Base-by-base conservation (phyloP, 2,329 filamentous ascomycete species). In the Cercospora sp. region DNA sequence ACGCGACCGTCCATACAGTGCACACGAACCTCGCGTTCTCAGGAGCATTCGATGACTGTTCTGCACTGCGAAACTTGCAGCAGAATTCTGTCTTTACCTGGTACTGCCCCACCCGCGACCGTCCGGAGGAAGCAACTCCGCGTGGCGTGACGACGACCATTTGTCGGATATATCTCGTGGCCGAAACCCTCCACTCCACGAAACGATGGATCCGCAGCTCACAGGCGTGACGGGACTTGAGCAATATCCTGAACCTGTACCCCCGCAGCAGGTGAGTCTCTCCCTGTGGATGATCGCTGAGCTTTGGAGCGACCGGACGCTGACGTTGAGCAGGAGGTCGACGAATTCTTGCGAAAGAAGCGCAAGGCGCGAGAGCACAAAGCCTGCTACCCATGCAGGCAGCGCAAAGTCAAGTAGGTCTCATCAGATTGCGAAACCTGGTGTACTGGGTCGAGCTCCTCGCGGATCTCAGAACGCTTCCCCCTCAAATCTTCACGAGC, bases 301-400 rank as follows among this genome's bases (percentile, higher is more conserved):
- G 59, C 20, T 23, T 20, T 30, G 20, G 33, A 4, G 59, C 31
- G 42, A 45, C 5, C 12, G 12, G 36, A 31, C 4, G 18, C n/a
- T 28, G 36, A 42, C 12, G 5, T 73, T 30, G 79, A 81, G 63
- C 76, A 79, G 62, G 82, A 84, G 64, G 82, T 84, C 66, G 82
- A 84, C 75, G 82, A 84, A 71, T 83, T 84, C 45, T 72, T 84
- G 72, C 78, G 82, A 23, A 78, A 82, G 72, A 84, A 84, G 76
- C 77, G 83, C 57, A 85, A 85, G 72, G 82, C 82, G 57, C 77
- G 83, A 31, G 83, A 84, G 76, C 83, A 85, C 77, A 85, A 84
- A 77, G 82, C 82, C 57, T 84, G 83, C 74, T 84, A 84, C 74
- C 82, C 83, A 64, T 85, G 83, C 74, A 78, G 83, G 53, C 82